phyloP scores from a whole-genome alignment of 495 filamentous ascomycete genomes.

The Xylaria intraflava region DNA sequence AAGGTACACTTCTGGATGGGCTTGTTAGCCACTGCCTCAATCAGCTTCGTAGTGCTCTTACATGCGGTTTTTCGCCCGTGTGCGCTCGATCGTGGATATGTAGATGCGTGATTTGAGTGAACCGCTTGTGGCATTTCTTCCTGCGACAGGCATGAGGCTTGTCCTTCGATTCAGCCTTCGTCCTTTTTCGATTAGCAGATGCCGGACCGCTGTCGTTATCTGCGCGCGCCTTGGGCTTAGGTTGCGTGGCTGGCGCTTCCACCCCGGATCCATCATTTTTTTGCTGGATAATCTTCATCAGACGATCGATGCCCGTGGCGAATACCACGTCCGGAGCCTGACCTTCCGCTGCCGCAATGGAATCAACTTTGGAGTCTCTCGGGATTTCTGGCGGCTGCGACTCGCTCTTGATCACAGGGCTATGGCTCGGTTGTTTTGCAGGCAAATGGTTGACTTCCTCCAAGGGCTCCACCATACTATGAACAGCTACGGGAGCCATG shows the following conservation, averaged over 20 bases:
- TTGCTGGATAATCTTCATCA: constrained; percentile 88
- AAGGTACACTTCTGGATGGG: constrained; percentile 59
- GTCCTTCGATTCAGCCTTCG: constrained; percentile 30
- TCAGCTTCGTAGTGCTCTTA: constrained; percentile 33
- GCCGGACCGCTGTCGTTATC: not conserved
- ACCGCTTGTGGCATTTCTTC: constrained; percentile 70
- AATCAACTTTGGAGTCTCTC: constrained; percentile 20
- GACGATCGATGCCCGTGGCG: constrained; percentile 75
- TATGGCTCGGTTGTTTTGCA: constrained; percentile 20
- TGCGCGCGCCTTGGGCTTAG: not conserved
- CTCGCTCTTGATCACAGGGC: constrained; percentile 37
- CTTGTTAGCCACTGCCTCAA: not conserved
- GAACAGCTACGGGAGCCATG: constrained; percentile 6
- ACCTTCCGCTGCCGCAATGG: constrained; percentile 20
- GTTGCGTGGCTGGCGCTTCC: constrained; percentile 9
- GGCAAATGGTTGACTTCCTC: constrained; percentile 7
- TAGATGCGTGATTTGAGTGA: constrained; percentile 88
- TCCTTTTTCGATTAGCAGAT: not conserved
- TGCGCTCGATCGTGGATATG: constrained; percentile 88
- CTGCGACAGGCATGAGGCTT: constrained; percentile 74
- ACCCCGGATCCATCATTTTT: constrained; percentile 33
- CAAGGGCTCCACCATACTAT: constrained; percentile 7
- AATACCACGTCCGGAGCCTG: constrained; percentile 48
- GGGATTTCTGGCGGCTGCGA: constrained; percentile 10
- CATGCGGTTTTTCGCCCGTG: constrained; percentile 86